phyloP scores from a whole-genome alignment of 208 protist species.

The Trypanosomatidae sp. region DNA sequence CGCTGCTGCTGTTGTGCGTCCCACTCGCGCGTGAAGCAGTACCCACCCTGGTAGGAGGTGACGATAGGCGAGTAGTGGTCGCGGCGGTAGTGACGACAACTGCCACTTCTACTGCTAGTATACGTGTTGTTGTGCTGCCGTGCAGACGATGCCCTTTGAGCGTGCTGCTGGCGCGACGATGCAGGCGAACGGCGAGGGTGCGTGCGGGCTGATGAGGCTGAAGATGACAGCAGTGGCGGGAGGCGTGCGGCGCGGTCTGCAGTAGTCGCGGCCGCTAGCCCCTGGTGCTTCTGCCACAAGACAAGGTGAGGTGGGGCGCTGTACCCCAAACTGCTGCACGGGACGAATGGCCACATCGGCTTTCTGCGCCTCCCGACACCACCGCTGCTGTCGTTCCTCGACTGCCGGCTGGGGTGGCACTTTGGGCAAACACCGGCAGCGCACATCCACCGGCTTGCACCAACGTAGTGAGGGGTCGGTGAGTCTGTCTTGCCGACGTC shows the following conservation, averaged over 20 bases:
- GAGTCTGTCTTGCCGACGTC: not conserved
- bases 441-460: constrained; percentile 26
- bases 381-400: not conserved
- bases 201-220: not conserved
- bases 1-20: constrained; percentile 19
- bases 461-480: constrained; percentile 20
- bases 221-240: not conserved
- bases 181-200: not conserved
- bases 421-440: constrained; percentile 21
- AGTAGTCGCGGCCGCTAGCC: not conserved
- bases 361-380: not conserved
- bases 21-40: constrained; percentile 19
- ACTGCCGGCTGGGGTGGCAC: constrained; percentile 17
- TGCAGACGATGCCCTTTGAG: not conserved
- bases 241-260: not conserved
- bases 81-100: constrained; percentile 1
- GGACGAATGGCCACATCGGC: constrained; percentile 14
- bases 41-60: constrained; percentile 13
- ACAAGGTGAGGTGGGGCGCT: constrained; percentile 8
- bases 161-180: not conserved
- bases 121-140: not conserved
- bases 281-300: not conserved
- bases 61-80: constrained; percentile 5
- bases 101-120: not conserved
- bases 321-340: constrained; percentile 16